phyloP scores from a whole-genome alignment of 1,284 basidiomycete species.

The Pterula multifida region DNA sequence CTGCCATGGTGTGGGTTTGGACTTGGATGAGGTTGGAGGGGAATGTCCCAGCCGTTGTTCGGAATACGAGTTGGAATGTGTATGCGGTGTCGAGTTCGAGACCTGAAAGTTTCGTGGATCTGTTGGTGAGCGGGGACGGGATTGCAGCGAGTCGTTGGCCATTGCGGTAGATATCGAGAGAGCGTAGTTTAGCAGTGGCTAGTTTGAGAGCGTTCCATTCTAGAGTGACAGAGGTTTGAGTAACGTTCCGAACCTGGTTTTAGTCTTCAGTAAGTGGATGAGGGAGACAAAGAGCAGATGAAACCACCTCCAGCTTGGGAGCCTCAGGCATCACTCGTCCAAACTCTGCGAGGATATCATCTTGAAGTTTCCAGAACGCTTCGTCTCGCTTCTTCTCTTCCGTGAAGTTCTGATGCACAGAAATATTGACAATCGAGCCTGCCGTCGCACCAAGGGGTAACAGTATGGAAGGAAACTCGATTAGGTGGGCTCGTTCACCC shows the following conservation, averaged over 20 bases:
- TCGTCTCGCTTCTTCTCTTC: constrained; percentile 75
- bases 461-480: constrained; percentile 91
- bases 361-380: constrained; percentile 77
- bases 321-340: constrained; percentile 56
- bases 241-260: constrained; percentile 85
- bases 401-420: constrained; percentile 71
- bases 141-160: constrained; percentile 78
- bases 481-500: constrained; percentile 84
- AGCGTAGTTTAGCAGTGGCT: constrained; percentile 75
- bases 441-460: constrained; percentile 82
- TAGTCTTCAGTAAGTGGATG: too few species aligned
- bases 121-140: constrained; percentile 70
- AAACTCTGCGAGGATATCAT: constrained; percentile 65
- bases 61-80: constrained; percentile 83
- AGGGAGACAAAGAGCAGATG: too few species aligned
- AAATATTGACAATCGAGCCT: constrained; percentile 94
- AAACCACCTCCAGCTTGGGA: constrained; percentile 60
- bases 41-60: constrained; percentile 82
- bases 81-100: constrained; percentile 84
- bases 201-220: constrained; percentile 86
- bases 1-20: constrained; percentile 84
- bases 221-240: constrained; percentile 88
- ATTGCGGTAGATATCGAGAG: constrained; percentile 86
- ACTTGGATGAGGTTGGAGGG: constrained; percentile 74
- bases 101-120: constrained; percentile 83